Base-by-base conservation (phyloP, 371 early-diverging fungal genomes). In the Chytridium lagenaria region DNA sequence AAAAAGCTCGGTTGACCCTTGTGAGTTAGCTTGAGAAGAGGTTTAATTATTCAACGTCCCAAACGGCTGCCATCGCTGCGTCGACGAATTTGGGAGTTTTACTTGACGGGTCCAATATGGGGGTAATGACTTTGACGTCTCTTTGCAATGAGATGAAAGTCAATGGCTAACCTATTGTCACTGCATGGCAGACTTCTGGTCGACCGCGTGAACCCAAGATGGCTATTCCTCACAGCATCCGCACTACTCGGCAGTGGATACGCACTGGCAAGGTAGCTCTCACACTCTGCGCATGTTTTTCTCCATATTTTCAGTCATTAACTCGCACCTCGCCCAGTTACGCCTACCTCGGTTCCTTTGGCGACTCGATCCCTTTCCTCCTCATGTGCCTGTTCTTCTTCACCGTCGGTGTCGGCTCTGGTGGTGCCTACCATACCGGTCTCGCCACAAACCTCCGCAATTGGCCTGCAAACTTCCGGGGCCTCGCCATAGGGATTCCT, bases 401-500 rank as follows among this genome's bases (percentile, higher is more conserved):
- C 44, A n/a, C 63, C 26, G 23, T 31, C 51, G 59, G n/a, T 2
- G 34, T 26, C 15, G 34, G 34, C 1, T 30, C 38, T 1, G 50
- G 49, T n/a, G 63, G 49, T 1, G 68, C 55, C 23, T 55, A 55
- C 30, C 55, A 55, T 55, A 15, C 55, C 55, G 55, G 55, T 15
- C 55, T 55, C 31, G 75, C 67, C 5, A 71, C 71, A 19, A 75
- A 75, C 38, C 19, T 69, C 33, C 64, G 75, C 28, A 75, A 70
- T 68, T 75, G 70, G 70, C 71, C 70, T 19, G 37, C 49, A 3
- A 22, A 23, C 2, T 22, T 38, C 36, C 64, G 61, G 39, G 75
- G 75, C 5, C 12, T 71, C 0, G 75, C 75, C 1, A 67, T 75
- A 66, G 75, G 75, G 22, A 34, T 75, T 19, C 65, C 70, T 23